Evolutionary conservation across 163 green algal species (phyloP).

Genomic region (Smithsoniella earleae): DNA sequence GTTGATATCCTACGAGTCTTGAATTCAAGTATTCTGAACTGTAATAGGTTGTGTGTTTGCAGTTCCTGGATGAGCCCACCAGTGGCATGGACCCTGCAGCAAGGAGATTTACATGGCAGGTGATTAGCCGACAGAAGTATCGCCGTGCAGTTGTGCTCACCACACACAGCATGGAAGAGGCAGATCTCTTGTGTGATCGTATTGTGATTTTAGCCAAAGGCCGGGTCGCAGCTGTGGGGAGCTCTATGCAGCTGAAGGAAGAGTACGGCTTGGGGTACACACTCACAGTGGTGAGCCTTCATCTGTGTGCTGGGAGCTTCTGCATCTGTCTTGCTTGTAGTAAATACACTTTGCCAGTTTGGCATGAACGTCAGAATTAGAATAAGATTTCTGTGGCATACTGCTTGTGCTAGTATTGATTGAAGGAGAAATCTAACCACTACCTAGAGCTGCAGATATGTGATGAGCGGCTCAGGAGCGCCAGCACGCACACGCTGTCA

Average conservation of each 20-base stretch:
- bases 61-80: constrained; percentile 71
- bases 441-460: too few species aligned
- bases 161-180: constrained; percentile 78
- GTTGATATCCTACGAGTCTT: not conserved
- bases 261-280: constrained; percentile 62
- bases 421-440: too few species aligned
- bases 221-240: constrained; percentile 45
- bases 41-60: constrained; percentile 40
- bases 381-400: too few species aligned
- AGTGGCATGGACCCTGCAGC: constrained; percentile 71
- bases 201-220: constrained; percentile 42
- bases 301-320: not conserved
- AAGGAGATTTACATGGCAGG: constrained; percentile 66
- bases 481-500: too few species aligned
- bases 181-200: constrained; percentile 42
- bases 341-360: too few species aligned
- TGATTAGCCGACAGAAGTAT: constrained; percentile 50
- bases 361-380: too few species aligned
- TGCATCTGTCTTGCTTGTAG: not conserved
- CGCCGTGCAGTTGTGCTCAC: constrained; percentile 58
- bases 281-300: constrained; percentile 43
- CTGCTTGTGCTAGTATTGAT: too few species aligned
- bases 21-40: not conserved
- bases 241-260: constrained; percentile 49
- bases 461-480: too few species aligned